Base-by-base conservation (phyloP, 768 basidiomycete species). In the Omphalotus guepiniiformis region DNA sequence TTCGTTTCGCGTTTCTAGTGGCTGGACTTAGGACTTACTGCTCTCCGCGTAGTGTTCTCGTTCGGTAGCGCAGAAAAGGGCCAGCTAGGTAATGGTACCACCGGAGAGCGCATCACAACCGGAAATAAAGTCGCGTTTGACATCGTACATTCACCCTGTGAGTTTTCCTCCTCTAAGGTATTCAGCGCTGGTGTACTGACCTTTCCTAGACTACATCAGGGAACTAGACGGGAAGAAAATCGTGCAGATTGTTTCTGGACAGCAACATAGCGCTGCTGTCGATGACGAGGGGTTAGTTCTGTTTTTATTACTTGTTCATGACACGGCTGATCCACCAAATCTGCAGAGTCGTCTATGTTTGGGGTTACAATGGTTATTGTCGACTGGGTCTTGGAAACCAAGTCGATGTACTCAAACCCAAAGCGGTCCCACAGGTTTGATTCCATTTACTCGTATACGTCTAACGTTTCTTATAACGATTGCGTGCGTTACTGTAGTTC, bases 11-110 rank as follows among this genome's bases (percentile, higher is more conserved):
- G 19, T 9, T 13, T 18, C 43, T 15, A 9, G 9, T 6, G 19
- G 27, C n/a, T 35, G 8, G 18, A 39, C 37, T 12, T 12, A 32
- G 9, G 30, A 9, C 36, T 25, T n/a, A 23, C 43, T 21, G 39
- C 30, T 13, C 22, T 39, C 19, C 27, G 22, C 39, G 26, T 22
- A 88, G 91, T 95, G 2, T 97, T 86, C 57, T 77, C 91, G 1
- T 86, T 93, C 53, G 95, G 95, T 27, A 93, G 89, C 42, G 90
- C 83, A 18, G 93, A 96, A 65, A 83, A 90, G 49, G 95, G 95
- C 1, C 94, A 96, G 54, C 72, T 97, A 0, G 95, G 93, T 0
- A 94, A 92, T 61, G 95, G 94, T 15, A 81, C 81, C 53, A 94
- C 92, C 0, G 92, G 94, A n/a, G 93, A 95, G 64, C 80, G 90